phyloP scores from a whole-genome alignment of 2,329 filamentous ascomycete species.

The Davidsoniella eucalypti region DNA sequence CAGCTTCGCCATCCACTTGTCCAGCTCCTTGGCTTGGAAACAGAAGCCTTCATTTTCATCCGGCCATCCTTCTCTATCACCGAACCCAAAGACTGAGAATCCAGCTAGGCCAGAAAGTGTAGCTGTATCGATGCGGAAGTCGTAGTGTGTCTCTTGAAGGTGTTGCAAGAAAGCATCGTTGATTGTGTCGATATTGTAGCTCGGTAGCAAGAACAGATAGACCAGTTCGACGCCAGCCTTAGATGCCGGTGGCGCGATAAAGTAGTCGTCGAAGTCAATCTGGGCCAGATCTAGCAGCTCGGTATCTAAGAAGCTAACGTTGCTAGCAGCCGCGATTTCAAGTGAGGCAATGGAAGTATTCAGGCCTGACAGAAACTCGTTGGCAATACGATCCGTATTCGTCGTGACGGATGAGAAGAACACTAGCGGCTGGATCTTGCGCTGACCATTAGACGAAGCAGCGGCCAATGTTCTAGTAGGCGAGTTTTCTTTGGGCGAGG shows the following conservation, averaged over 20 bases:
- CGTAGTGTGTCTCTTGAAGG: constrained; percentile 81
- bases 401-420: constrained; percentile 86
- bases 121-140: constrained; percentile 88
- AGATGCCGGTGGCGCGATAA: constrained; percentile 56
- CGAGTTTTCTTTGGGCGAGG: constrained; percentile 14
- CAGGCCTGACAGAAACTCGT: constrained; percentile 42
- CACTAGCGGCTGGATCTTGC: constrained; percentile 53
- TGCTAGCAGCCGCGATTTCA: constrained; percentile 13
- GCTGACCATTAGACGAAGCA: constrained; percentile 18
- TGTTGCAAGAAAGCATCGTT: constrained; percentile 78
- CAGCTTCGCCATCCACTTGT: constrained; percentile 95
- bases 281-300: constrained; percentile 65
- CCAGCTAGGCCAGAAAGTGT: constrained; percentile 62
- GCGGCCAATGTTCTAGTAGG: constrained; percentile 10
- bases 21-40: constrained; percentile 75
- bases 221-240: constrained; percentile 45
- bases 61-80: constrained; percentile 82
- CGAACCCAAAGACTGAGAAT: constrained; percentile 88
- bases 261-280: constrained; percentile 85
- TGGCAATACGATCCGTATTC: constrained; percentile 59
- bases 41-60: constrained; percentile 84
- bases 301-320: constrained; percentile 32
- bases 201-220: constrained; percentile 73
- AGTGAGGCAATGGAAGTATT: constrained; percentile 35
- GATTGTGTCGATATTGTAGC: constrained; percentile 90